A percentile compares a stretch with the other conserved stretches of the same genome.
These are phyloP conservation scores for Mycena capillaripes DNA, from an alignment of 768 basidiomycete species.

Conservation along the genomic window DNA sequence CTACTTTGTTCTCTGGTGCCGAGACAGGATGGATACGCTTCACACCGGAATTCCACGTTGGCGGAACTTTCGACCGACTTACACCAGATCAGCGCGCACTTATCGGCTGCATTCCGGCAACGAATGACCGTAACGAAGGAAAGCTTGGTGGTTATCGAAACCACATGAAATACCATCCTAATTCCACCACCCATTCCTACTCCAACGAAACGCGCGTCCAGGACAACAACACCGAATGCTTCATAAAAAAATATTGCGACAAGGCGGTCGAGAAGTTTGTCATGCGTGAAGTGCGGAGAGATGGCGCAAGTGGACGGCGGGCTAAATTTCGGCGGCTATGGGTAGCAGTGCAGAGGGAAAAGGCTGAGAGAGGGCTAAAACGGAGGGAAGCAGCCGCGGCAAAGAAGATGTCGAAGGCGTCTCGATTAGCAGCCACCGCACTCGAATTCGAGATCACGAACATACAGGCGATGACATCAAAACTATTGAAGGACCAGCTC, in stretches of 20 bases:
- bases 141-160: background rate
- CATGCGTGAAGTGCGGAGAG: background rate
- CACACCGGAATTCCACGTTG: background rate
- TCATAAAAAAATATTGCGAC: conserved; percentile 3
- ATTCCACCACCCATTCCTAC: background rate
- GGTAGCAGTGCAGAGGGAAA: background rate
- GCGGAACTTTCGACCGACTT: conserved; percentile 5
- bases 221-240: background rate
- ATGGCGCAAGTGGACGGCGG: background rate
- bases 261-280: background rate
- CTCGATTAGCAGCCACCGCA: background rate
- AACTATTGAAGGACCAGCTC: background rate
- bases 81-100: conserved; percentile 40
- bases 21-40: background rate
- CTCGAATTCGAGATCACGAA: background rate
- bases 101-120: conserved; percentile 26
- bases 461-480: background rate
- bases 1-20: background rate
- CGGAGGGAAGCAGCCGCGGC: background rate
- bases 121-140: conserved; percentile 41
- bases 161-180: background rate
- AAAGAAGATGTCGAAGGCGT: background rate
- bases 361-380: background rate
- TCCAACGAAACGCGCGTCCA: background rate
- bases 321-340: background rate